phyloP scores from a whole-genome alignment of 768 basidiomycete species.

The Collybia sordida region DNA sequence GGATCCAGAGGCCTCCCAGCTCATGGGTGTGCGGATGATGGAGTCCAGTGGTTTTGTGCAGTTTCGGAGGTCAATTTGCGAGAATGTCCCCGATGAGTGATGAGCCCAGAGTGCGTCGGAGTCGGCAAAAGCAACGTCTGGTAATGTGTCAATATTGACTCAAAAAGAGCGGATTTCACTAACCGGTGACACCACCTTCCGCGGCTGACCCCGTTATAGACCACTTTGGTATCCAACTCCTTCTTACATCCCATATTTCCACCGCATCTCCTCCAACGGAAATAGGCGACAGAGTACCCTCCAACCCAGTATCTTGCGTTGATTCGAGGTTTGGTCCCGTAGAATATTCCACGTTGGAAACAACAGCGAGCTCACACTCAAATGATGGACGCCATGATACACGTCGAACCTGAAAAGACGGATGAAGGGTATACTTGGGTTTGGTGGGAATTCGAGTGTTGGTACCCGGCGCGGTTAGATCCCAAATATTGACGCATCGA shows the following conservation, averaged over 20 bases:
- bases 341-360: constrained; percentile 60
- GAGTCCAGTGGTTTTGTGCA: constrained; percentile 65
- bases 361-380: constrained; percentile 73
- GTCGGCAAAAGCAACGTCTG: constrained; percentile 71
- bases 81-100: constrained; percentile 74
- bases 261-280: constrained; percentile 52
- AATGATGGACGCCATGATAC: constrained; percentile 77
- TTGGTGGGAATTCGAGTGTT: constrained; percentile 55
- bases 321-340: constrained; percentile 21
- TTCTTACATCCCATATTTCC: constrained; percentile 86
- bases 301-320: constrained; percentile 12
- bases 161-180: not conserved
- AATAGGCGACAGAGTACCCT: constrained; percentile 9
- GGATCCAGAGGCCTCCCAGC: constrained; percentile 68
- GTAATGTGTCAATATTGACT: constrained; percentile 1
- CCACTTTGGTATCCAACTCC: constrained; percentile 85
- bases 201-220: constrained; percentile 58
- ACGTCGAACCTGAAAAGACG: constrained; percentile 71
- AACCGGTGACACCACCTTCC: constrained; percentile 79
- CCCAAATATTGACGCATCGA: constrained; percentile 83
- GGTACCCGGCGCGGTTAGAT: constrained; percentile 48
- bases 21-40: constrained; percentile 57
- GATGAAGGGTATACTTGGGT: constrained; percentile 70
- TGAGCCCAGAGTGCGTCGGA: constrained; percentile 73
- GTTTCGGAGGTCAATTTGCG: constrained; percentile 74